Evolutionary conservation across 139 green algal species (phyloP).

Genomic region (Picochlorum sp.): DNA sequence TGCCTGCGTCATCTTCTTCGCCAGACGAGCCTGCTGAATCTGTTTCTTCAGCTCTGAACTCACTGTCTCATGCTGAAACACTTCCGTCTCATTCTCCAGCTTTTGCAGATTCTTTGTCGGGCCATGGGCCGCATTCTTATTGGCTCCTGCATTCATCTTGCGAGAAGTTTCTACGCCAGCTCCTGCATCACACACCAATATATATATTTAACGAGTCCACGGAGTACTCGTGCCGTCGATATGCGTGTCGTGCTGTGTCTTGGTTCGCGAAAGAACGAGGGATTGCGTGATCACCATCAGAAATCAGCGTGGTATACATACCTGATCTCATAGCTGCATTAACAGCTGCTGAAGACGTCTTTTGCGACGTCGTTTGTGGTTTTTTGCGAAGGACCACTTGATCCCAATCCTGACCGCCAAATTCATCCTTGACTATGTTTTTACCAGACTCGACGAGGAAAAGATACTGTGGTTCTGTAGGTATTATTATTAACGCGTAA

Average conservation of each 20-base stretch:
- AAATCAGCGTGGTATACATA: neutral
- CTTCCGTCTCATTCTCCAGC: constrained; percentile 80
- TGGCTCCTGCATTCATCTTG: constrained; percentile 34
- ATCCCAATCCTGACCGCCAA: constrained; percentile 49
- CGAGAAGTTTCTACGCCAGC: constrained; percentile 52
- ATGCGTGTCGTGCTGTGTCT: neutral
- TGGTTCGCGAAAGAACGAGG: too few relatives aligned
- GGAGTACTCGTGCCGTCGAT: neutral
- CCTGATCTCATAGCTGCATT: constrained; percentile 42
- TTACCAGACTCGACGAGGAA: too few relatives aligned
- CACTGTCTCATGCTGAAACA: constrained; percentile 72
- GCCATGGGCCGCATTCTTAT: constrained; percentile 21
- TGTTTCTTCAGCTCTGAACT: constrained; percentile 87
- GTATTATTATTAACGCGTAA: too few relatives aligned
- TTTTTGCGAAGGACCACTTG: constrained; percentile 64
- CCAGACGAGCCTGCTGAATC: constrained; percentile 81
- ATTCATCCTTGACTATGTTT: neutral
- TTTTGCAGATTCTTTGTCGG: constrained; percentile 65
- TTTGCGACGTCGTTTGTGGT: constrained; percentile 18
- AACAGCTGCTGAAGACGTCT: constrained; percentile 40
- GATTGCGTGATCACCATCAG: neutral
- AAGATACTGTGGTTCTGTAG: too few relatives aligned
- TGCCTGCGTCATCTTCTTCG: constrained; percentile 95
- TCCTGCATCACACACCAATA: constrained; percentile 16
- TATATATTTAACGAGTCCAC: neutral